Base-by-base conservation (phyloP, 2,329 filamentous ascomycete genomes). In the Calonectria pteridis region DNA sequence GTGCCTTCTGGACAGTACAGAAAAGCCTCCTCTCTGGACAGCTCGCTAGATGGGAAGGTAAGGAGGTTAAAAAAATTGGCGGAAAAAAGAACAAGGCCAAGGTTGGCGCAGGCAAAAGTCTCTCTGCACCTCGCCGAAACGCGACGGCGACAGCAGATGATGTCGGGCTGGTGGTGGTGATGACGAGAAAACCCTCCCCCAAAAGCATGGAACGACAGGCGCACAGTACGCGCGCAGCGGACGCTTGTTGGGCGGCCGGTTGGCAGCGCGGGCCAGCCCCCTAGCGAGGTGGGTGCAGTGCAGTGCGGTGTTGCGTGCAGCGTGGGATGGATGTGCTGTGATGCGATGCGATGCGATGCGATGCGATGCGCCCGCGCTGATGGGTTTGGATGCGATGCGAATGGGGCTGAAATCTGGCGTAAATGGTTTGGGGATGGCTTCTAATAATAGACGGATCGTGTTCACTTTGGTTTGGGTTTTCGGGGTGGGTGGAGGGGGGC, bases 361-460 rank as follows among this genome's bases (percentile, higher is more conserved):
- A 73, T 72, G 65, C 65, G 67, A 67, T 69, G 75, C 68, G 76
- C 71, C 71, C 43, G 58, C 55, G 55, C 55, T n/a, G 55, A 70
- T 33, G 35, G 37, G 63, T 23, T 43, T 58, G 55, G 70, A 73
- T 71, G 71, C 70, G 71, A 79, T 78, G 73, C 62, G 76, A 75
- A 81, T 81, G 79, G 79, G 79, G 79, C 79, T 81, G 79, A 80
- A 80, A 81, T 81, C 79, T 81, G 79, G 79, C 77, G 78, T 79
- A 69, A 63, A 72, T 77, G 74, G 67, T 58, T 68, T 72, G 53
- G 64, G 43, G 76, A 77, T 77, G 75, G 78, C 72, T 80, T 81
- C 79, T 81, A 81, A 81, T 81, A 81, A 81, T 81, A 81, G 79
- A 81, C 74, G 67, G 79, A 81, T 81, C 79, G 79, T 81, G 79